Conservation (phyloP, 495 filamentous ascomycete genomes). For the Penicillium verhagenii region DNA sequence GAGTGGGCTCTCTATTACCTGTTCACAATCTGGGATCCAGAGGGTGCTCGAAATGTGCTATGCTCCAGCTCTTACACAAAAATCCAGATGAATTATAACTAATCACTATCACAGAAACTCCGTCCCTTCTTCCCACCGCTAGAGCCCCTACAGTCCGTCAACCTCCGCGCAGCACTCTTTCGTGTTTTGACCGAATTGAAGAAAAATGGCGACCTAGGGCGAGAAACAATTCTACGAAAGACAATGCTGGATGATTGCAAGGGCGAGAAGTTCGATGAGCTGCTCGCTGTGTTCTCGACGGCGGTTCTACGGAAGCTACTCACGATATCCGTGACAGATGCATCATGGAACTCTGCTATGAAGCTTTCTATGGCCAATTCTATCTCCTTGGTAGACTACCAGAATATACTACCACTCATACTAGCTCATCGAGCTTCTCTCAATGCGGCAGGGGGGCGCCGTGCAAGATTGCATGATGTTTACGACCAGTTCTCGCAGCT, state of each 20-base stretch:
- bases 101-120: constrained; percentile 60
- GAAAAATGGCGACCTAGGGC: constrained; percentile 77
- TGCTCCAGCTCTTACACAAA: background rate
- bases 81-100: background rate
- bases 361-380: constrained; percentile 60
- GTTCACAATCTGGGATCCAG: constrained; percentile 76
- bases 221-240: constrained; percentile 76
- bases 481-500: constrained; percentile 60
- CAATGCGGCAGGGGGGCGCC: constrained; percentile 42
- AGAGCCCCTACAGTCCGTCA: constrained; percentile 83
- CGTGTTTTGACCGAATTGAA: constrained; percentile 75
- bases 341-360: constrained; percentile 46
- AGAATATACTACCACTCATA: constrained; percentile 62
- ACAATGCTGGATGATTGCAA: constrained; percentile 92
- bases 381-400: constrained; percentile 58
- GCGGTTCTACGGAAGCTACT: constrained; percentile 71
- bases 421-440: constrained; percentile 72
- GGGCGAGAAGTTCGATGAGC: constrained; percentile 76
- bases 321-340: constrained; percentile 37
- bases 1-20: constrained; percentile 86
- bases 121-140: constrained; percentile 85
- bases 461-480: constrained; percentile 42
- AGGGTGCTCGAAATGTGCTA: constrained; percentile 67
- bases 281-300: constrained; percentile 75
- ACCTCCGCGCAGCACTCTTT: constrained; percentile 83